Evolutionary conservation across 1,284 basidiomycete species (phyloP), one percentile per base, ranked within the genome.

Genomic region (Marasmius tenuissimus): DNA sequence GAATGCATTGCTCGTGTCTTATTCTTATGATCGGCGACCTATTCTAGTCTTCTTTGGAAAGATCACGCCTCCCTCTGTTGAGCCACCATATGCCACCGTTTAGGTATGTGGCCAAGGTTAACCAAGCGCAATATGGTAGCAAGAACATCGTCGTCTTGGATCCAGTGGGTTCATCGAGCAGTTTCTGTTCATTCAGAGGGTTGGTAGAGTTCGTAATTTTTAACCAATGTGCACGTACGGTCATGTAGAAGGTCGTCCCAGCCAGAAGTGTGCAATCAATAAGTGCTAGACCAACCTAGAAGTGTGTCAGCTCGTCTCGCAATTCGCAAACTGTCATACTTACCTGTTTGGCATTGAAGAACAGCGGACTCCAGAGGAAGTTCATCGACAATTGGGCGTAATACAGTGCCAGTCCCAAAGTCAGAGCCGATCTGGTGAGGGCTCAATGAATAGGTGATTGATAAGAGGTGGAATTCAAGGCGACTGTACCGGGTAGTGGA

Each of bases 341-440:
- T 62, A 79, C 85, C 74, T 78, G 71, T 66, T 81, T 81, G 42
- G 77, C 71, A 14, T 82, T 83, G 67, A 93, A 93, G 80, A 91
- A 92, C 42, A 92, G 72, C 4, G 91, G 88, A 20, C 84, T 85
- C 91, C 91, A 93, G 34, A 82, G 65, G 59, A 85, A 75, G 76
- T 92, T 93, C 50, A 92, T 73, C 0, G 76, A 86, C 42, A 93
- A 78, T 71, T 92, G 90, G 5, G 77, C 78, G 74, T 88, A 93
- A 77, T 93, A 92, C 49, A 93, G 75, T 38, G 78, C 77, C 45
- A 93, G 73, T 2, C 85, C 87, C 45, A 78, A 70, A 47, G 78
- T 75, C 45, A 88, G 80, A 61, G 78, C 73, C 33, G 77, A 72
- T 57, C 85, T 85, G 61, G 42, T 27, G 61, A 18, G 16, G 50